Conservation (phyloP, 2,329 filamentous ascomycete genomes). For the Ophiocordyceps camponoti-saundersi region DNA sequence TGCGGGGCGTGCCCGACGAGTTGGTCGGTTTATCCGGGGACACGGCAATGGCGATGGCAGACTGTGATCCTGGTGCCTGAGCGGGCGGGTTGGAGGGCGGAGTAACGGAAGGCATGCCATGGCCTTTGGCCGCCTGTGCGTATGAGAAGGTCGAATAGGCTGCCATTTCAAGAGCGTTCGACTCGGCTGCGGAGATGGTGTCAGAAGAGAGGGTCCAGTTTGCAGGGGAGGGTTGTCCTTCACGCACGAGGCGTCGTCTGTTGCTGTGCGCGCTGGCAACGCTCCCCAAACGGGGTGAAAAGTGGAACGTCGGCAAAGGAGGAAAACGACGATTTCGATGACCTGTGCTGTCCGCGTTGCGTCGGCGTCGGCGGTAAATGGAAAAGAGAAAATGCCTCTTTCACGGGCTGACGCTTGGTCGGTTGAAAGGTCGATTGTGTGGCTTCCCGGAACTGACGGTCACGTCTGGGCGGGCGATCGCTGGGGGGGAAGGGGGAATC, state of each 20-base stretch:
- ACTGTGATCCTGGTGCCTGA: conserved; percentile 11
- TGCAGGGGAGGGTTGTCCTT: conserved; percentile 6
- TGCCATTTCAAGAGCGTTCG: conserved; percentile 27
- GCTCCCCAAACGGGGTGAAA: conserved; percentile 6
- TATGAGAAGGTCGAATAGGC: conserved; percentile 63
- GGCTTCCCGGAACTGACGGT: background rate
- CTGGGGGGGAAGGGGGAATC: background rate
- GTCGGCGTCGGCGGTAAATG: background rate
- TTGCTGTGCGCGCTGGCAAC: conserved; percentile 3
- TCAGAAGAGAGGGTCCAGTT: conserved; percentile 6
- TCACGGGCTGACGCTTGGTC: background rate
- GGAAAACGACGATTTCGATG: background rate
- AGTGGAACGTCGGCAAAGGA: background rate
- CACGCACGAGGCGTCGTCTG: conserved; percentile 4
- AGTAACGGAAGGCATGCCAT: conserved; percentile 23
- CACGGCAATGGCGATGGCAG: conserved; percentile 11
- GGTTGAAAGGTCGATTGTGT: background rate
- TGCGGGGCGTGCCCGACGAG: conserved; percentile 9
- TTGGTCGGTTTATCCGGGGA: conserved; percentile 9
- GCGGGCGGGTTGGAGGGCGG: conserved; percentile 8
- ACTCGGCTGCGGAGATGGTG: conserved; percentile 12
- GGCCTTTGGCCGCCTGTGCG: conserved; percentile 84
- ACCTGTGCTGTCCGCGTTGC: background rate
- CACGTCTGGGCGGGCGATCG: background rate
- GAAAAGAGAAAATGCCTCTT: background rate